A percentile compares a stretch with the other conserved stretches of the same genome.
Conservation (phyloP, 2,329 filamentous ascomycete genomes). For the Fusarium miscanthi region DNA sequence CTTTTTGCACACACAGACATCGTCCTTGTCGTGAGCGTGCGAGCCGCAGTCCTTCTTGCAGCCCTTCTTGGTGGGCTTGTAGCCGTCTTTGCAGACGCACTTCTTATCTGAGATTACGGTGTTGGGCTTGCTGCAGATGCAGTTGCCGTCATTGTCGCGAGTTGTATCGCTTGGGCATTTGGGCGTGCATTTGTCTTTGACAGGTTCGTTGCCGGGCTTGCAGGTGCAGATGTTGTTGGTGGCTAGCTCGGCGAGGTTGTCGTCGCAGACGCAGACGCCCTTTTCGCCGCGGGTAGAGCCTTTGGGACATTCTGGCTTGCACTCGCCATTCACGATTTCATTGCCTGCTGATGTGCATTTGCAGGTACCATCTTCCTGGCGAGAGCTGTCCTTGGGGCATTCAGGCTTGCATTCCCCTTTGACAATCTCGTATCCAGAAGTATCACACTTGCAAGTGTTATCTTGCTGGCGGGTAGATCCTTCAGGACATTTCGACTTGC, state of each 20-base stretch:
- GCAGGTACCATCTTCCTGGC: not conserved
- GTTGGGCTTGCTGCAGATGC: not conserved
- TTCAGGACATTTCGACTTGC: not conserved
- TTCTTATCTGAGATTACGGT: not conserved
- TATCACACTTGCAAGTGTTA: not conserved
- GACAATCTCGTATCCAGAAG: not conserved
- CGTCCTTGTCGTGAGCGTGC: not conserved
- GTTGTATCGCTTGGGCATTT: not conserved
- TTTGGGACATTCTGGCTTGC: not conserved
- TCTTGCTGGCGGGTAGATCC: not conserved
- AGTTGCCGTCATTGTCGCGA: not conserved
- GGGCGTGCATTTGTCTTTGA: not conserved
- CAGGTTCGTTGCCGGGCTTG: not conserved
- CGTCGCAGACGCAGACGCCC: not conserved
- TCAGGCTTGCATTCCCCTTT: not conserved
- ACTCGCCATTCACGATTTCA: not conserved
- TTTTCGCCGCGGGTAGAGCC: not conserved
- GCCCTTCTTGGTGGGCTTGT: not conserved
- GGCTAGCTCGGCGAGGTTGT: not conserved
- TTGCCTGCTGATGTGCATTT: accelerated
- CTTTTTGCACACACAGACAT: not conserved
- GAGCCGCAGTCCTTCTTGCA: not conserved
- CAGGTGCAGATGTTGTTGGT: not conserved
- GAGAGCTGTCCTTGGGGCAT: not conserved
- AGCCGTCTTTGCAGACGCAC: not conserved